Base-by-base conservation (phyloP, 345 rosid species). In the Hibiscus trionum region DNA sequence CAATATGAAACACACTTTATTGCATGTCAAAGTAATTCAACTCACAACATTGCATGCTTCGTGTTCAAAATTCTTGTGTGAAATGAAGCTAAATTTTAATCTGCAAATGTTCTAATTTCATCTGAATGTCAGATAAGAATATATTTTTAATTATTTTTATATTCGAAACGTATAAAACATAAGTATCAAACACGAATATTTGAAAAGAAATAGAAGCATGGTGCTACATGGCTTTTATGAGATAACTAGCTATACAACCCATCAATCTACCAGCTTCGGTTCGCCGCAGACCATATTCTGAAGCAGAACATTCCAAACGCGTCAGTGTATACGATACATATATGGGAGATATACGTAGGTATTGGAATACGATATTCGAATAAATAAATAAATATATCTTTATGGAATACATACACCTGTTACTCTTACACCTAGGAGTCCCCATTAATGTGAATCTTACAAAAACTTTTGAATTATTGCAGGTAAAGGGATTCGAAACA, bases 391-490 rank as follows among this genome's bases (percentile, higher is more conserved):
- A 0, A 35, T 35, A 35, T 35, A 35, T 35, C 6, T 35, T 4
- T 50, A 50, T 50, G 4, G 55, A 16, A 50, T 16, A 4, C 55
- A 52, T 52, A 52, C 57, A 52, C 16, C 21, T 52, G 19, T n/a
- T 50, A 15, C 26, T 19, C 4, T 14, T 50, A 50, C 19, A 50
- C n/a, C 5, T 49, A 55, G 59, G 59, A 37, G 77, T 39, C 11
- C 59, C 76, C 70, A 67, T 70, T 78, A 80, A 81, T 73, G 52
- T 87, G 88, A 86, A 88, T 90, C 85, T 44, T 83, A 83, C 72
- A 42, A 2, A 53, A 77, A 72, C 85, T 83, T 86, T 88, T 86
- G 84, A 82, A 89, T 91, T 88, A 91, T 90, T 90, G 91, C 74
- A 59, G 9, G 74, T 76, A 50, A 80, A 72, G 78, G 78, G 77